Percentiles rank a stretch among this genome's conserved stretches.
phyloP scores from a whole-genome alignment of 805 yeast species.

The Pichia cephalocereana region DNA sequence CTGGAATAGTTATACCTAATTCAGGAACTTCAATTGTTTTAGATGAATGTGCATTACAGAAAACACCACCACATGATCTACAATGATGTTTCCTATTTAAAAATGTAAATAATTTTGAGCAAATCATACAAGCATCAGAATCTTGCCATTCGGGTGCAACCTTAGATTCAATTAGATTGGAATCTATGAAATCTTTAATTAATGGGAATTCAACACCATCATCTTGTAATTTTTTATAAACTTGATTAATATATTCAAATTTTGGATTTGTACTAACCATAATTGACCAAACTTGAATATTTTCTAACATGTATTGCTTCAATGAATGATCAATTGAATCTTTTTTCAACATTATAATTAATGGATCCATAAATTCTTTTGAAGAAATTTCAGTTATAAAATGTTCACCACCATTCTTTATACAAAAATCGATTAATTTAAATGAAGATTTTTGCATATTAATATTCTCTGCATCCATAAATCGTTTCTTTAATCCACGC shows the following conservation, averaged over 20 bases:
- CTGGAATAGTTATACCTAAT: slow-evolving; percentile 80
- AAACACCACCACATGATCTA: slow-evolving; percentile 94
- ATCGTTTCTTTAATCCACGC: slow-evolving; percentile 71
- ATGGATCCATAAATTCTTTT: slow-evolving; percentile 77
- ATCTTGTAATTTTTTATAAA: slow-evolving; percentile 47
- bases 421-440: slow-evolving; percentile 73
- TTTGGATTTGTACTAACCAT: slow-evolving; percentile 64
- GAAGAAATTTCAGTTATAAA: slow-evolving; percentile 72
- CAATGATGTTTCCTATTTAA: slow-evolving; percentile 93
- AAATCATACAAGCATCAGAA: slow-evolving; percentile 90
- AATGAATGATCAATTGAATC: slow-evolving; percentile 38
- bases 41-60: slow-evolving; percentile 77
- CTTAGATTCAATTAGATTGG: slow-evolving; percentile 66
- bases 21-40: slow-evolving; percentile 64
- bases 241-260: slow-evolving; percentile 52
- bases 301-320: slow-evolving; percentile 47
- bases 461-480: slow-evolving; percentile 56
- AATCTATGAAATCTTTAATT: slow-evolving; percentile 28
- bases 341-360: slow-evolving; percentile 37
- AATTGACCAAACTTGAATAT: slow-evolving; percentile 69
- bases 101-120: slow-evolving; percentile 71
- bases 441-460: slow-evolving; percentile 69
- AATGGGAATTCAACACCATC: slow-evolving; percentile 66
- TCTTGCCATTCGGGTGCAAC: slow-evolving; percentile 99
- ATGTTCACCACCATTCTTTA: slow-evolving; percentile 87